phyloP scores from a whole-genome alignment of 495 filamentous ascomycete species.

The Penicillium tannophilum region DNA sequence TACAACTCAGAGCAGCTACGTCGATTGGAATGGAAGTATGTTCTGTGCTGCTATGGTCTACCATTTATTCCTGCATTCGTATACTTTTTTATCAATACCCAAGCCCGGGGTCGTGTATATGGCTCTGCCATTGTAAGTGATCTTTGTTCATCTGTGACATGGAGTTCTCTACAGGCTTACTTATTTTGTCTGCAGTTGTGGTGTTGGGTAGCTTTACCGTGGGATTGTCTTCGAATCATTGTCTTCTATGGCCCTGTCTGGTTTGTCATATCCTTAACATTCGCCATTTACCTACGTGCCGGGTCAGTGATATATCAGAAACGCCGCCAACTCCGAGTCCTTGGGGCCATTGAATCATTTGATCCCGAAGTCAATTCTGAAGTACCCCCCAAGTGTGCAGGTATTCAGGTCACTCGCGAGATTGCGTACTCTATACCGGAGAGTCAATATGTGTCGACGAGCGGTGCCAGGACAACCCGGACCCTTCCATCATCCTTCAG shows the following conservation, averaged over 20 bases:
- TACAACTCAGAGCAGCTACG: slow-evolving; percentile 69
- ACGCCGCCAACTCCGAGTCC: slow-evolving; percentile 45
- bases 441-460: neutral
- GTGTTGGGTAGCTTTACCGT: slow-evolving; percentile 76
- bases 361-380: neutral
- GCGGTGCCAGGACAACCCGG: neutral
- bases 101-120: slow-evolving; percentile 60
- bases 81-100: slow-evolving; percentile 64
- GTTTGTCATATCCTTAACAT: slow-evolving; percentile 71
- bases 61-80: slow-evolving; percentile 70
- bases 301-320: slow-evolving; percentile 68
- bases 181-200: slow-evolving; percentile 54
- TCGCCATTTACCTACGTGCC: slow-evolving; percentile 72
- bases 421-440: slow-evolving; percentile 24
- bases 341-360: slow-evolving; percentile 42
- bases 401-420: slow-evolving; percentile 52
- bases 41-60: slow-evolving; percentile 72
- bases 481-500: slow-evolving; percentile 16
- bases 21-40: slow-evolving; percentile 70
- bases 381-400: slow-evolving; percentile 34
- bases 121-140: slow-evolving; percentile 66
- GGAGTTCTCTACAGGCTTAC: neutral
- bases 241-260: slow-evolving; percentile 85
- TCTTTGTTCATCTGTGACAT: too few relatives aligned
- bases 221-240: slow-evolving; percentile 74